Conservation (phyloP, 345 rosid genomes). For the Clarkia xantiana region DNA sequence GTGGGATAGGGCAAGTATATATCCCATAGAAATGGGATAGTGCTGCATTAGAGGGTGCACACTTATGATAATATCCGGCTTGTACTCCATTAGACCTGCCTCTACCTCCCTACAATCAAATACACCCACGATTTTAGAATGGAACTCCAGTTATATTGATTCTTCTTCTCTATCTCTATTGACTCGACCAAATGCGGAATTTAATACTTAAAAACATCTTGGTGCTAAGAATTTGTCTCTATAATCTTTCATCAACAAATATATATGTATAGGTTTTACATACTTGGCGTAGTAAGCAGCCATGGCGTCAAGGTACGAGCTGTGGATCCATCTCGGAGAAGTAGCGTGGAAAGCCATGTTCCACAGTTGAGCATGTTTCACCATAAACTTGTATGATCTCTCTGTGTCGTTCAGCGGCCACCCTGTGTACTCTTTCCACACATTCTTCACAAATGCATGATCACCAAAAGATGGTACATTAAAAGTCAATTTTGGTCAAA, state of each 20-base stretch:
- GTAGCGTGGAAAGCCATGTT: constrained; percentile 88
- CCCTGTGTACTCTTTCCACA: constrained; percentile 92
- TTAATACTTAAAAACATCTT: too few species aligned
- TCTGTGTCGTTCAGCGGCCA: constrained; percentile 97
- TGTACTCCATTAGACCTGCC: constrained; percentile 91
- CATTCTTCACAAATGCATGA: constrained; percentile 82
- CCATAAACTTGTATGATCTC: constrained; percentile 86
- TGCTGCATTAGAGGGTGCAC: constrained; percentile 98
- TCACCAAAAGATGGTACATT: not conserved
- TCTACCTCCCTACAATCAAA: constrained; percentile 85
- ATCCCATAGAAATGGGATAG: constrained; percentile 80
- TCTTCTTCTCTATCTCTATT: too few species aligned
- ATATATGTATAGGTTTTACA: too few species aligned
- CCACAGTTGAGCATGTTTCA: constrained; percentile 90
- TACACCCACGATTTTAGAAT: too few species aligned
- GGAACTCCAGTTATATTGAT: too few species aligned
- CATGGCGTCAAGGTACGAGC: constrained; percentile 66
- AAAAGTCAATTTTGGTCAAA: too few species aligned
- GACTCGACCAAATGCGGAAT: too few species aligned
- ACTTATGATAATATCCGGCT: constrained; percentile 85
- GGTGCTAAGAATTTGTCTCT: too few species aligned
- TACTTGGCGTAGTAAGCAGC: constrained; percentile 98
- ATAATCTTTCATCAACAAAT: too few species aligned
- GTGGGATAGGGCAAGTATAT: constrained; percentile 90
- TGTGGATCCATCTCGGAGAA: constrained; percentile 87